These are phyloP conservation scores for Cordyceps fumosorosea DNA, from an alignment of 2,329 filamentous ascomycete species.

Conservation along the genomic window DNA sequence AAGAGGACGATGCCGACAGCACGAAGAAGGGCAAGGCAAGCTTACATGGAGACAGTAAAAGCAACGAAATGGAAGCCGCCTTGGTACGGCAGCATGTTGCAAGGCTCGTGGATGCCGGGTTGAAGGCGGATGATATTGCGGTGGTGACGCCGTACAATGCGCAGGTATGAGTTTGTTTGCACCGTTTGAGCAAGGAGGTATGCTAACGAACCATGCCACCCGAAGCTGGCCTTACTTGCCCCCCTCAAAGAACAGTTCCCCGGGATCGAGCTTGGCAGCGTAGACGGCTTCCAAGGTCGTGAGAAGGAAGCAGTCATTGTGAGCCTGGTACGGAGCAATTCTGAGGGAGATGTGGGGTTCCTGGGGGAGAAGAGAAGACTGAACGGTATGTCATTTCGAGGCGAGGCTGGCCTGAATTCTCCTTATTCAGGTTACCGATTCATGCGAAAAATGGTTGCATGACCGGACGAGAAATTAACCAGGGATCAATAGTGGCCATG, in stretches of 20 bases:
- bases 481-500: constrained; percentile 78
- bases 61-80: constrained; percentile 83
- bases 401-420: constrained; percentile 4
- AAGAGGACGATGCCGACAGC: constrained; percentile 57
- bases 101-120: constrained; percentile 69
- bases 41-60: constrained; percentile 61
- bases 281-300: constrained; percentile 94
- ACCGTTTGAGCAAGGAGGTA: neutral
- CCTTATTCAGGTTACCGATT: neutral
- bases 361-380: constrained; percentile 83
- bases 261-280: constrained; percentile 87
- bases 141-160: constrained; percentile 96
- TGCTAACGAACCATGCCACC: neutral
- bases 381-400: constrained; percentile 60
- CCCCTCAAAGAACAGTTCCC: constrained; percentile 75
- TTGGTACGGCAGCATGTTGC: constrained; percentile 74
- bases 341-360: constrained; percentile 83
- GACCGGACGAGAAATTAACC: neutral
- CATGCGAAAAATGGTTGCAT: neutral
- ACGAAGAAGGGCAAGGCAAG: constrained; percentile 39
- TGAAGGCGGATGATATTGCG: constrained; percentile 78
- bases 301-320: constrained; percentile 96
- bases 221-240: constrained; percentile 68
- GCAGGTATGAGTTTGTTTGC: constrained; percentile 47
- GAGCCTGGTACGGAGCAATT: constrained; percentile 88